Percentiles rank a stretch among this genome's conserved stretches.
Conservation (phyloP, 768 basidiomycete species). For the Mycena latifolia region DNA sequence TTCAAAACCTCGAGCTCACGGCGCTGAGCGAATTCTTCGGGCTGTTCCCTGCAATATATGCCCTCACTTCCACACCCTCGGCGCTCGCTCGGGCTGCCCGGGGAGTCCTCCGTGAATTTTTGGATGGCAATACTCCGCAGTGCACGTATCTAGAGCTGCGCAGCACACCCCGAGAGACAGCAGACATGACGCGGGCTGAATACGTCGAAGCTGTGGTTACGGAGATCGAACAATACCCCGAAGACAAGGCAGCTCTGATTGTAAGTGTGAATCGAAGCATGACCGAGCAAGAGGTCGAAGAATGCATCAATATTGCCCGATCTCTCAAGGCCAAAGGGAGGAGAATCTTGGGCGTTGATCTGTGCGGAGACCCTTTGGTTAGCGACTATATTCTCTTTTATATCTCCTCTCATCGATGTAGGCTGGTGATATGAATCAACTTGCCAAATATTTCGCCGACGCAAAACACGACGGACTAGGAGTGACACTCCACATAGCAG, state of each 20-base stretch:
- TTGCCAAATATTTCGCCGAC: slow-evolving; percentile 62
- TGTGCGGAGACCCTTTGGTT: slow-evolving; percentile 80
- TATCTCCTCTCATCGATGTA: slow-evolving; percentile 9
- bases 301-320: slow-evolving; percentile 70
- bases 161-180: slow-evolving; percentile 76
- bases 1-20: slow-evolving; percentile 50
- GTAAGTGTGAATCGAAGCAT: slow-evolving; percentile 83
- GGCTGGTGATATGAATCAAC: slow-evolving; percentile 68
- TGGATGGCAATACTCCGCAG: slow-evolving; percentile 62
- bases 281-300: slow-evolving; percentile 59
- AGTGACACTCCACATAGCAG: slow-evolving; percentile 87
- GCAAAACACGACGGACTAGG: slow-evolving; percentile 73
- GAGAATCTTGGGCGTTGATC: slow-evolving; percentile 81
- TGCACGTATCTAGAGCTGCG: slow-evolving; percentile 87
- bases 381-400: slow-evolving; percentile 18
- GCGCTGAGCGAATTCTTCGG: slow-evolving; percentile 50
- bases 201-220: slow-evolving; percentile 77
- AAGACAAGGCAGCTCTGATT: slow-evolving; percentile 68
- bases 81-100: slow-evolving; percentile 68
- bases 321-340: slow-evolving; percentile 67
- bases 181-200: slow-evolving; percentile 65
- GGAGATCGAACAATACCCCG: slow-evolving; percentile 70
- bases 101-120: slow-evolving; percentile 76
- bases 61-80: slow-evolving; percentile 72
- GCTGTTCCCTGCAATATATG: slow-evolving; percentile 74